Base-by-base conservation (phyloP, 2,329 filamentous ascomycete species). In the Penicillium expansum region DNA sequence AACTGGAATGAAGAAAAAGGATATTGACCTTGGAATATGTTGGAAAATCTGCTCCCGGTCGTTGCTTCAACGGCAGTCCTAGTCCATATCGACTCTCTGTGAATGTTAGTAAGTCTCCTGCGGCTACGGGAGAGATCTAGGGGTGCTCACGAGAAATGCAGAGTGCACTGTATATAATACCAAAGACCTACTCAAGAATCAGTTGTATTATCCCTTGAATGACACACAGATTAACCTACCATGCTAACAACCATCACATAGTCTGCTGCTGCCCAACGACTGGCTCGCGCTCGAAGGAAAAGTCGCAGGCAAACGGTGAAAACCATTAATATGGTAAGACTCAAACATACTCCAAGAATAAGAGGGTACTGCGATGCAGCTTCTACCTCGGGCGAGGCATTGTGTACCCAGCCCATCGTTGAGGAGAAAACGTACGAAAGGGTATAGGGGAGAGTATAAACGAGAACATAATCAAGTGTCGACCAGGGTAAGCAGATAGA, bases 61-160 rank as follows among this genome's bases (percentile, higher is more conserved):
- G 76, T 5, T 72, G 58, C 7, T 52, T 59, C 8, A 83, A 52
- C 0, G 80, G 78, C 2, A 84, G 67, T 1, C 82, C 82, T 3
- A 84, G 72, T 18, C 82, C 81, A 58, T 80, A 83, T 68, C 77
- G 76, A 4, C 80, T 82, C 70, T 84, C 80, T 82, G 60, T 8
- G 5, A n/a, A 9, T 3, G 24, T 53, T 14, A 60, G 62, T 45
- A 51, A 22, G 29, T 7, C n/a, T n/a, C 11, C 16, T 45, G 18
- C n/a, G 29, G 8, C 42, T 10, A 11, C 11, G 10, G 14, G 22
- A n/a, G 22, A 11, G 13, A 16, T 14, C n/a, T 5, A 1, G 3
- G 4, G 16, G 68, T 16, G 57, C 79, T 57, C 72, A 82, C 79
- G 80, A 24, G 75, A 70, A 32, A 83, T 82, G 58, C 79, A 82